Percentiles rank a stretch among this genome's conserved stretches.
Conservation (phyloP, 495 filamentous ascomycete species). For the Tuber umbilicatum region DNA sequence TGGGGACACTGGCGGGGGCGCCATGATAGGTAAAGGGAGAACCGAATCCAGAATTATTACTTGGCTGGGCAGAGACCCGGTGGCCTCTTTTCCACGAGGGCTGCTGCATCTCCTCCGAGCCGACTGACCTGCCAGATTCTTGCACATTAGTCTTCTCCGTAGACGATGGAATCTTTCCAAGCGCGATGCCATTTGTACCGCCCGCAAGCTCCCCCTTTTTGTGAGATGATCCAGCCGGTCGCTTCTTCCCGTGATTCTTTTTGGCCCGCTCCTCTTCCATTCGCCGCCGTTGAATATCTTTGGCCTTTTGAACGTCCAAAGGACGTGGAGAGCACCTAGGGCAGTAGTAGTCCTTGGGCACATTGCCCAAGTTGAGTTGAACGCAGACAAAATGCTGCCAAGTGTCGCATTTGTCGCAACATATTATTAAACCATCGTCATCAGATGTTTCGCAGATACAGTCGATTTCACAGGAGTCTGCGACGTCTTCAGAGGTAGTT, state of each 20-base stretch:
- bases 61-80: conserved; percentile 20
- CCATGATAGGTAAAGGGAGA: conserved; percentile 6
- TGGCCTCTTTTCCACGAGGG: conserved; percentile 38
- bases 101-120: conserved; percentile 55
- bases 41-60: conserved; percentile 10
- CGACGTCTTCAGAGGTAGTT: conserved; percentile 30
- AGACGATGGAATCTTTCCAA: conserved; percentile 42
- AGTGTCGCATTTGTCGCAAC: conserved; percentile 89
- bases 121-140: conserved; percentile 38
- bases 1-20: background rate
- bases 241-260: conserved; percentile 73
- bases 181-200: conserved; percentile 45
- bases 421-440: conserved; percentile 96
- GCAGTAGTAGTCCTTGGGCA: conserved; percentile 77
- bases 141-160: conserved; percentile 39
- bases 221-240: conserved; percentile 50
- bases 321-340: conserved; percentile 71
- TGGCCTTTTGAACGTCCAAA: conserved; percentile 64
- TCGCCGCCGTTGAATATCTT: conserved; percentile 56
- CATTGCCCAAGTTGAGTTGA: conserved; percentile 62
- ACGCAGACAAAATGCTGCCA: conserved; percentile 99
- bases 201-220: conserved; percentile 47
- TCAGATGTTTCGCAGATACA: conserved; percentile 89
- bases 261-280: conserved; percentile 52
- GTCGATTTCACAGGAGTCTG: conserved; percentile 58